Percentiles rank a stretch among this genome's conserved stretches.
These are phyloP conservation scores for Galerina marginata DNA, from an alignment of 768 basidiomycete genomes.

Conservation along the genomic window DNA sequence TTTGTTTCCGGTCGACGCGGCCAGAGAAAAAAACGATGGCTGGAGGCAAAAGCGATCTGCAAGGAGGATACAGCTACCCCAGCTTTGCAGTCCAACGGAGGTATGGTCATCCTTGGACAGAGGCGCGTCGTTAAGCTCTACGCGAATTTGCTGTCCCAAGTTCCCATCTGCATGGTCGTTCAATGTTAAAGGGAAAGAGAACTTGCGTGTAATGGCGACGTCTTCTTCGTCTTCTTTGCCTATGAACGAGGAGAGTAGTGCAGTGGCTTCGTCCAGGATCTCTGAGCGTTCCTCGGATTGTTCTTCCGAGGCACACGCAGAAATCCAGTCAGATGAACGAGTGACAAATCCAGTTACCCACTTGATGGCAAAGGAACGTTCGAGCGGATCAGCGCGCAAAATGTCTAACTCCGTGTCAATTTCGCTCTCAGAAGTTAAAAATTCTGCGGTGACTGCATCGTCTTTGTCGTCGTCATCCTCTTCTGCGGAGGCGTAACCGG, in stretches of 20 bases:
- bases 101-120: slow-evolving; percentile 71
- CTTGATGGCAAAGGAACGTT: slow-evolving; percentile 68
- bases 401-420: slow-evolving; percentile 42
- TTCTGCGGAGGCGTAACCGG: slow-evolving; percentile 79
- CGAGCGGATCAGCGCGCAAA: slow-evolving; percentile 66
- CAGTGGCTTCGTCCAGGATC: slow-evolving; percentile 62
- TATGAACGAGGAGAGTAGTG: slow-evolving; percentile 59
- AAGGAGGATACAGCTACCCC: slow-evolving; percentile 79
- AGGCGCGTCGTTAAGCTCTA: slow-evolving; percentile 75
- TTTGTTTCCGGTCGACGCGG: neutral
- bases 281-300: slow-evolving; percentile 46
- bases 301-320: slow-evolving; percentile 27
- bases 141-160: slow-evolving; percentile 33
- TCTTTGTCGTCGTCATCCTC: slow-evolving; percentile 55
- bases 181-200: slow-evolving; percentile 46
- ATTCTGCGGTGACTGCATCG: slow-evolving; percentile 12
- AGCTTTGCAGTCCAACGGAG: slow-evolving; percentile 83
- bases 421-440: slow-evolving; percentile 23
- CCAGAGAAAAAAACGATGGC: slow-evolving; percentile 36
- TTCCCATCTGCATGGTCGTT: neutral
- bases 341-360: slow-evolving; percentile 79
- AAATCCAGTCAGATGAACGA: slow-evolving; percentile 60
- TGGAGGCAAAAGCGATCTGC: slow-evolving; percentile 66
- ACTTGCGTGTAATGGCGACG: slow-evolving; percentile 53
- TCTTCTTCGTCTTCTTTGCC: slow-evolving; percentile 47